A percentile compares a stretch with the other conserved stretches of the same genome.
Evolutionary conservation across 129 eudicot species (phyloP).

Genomic region (Chrysanthemum seticuspe): DNA sequence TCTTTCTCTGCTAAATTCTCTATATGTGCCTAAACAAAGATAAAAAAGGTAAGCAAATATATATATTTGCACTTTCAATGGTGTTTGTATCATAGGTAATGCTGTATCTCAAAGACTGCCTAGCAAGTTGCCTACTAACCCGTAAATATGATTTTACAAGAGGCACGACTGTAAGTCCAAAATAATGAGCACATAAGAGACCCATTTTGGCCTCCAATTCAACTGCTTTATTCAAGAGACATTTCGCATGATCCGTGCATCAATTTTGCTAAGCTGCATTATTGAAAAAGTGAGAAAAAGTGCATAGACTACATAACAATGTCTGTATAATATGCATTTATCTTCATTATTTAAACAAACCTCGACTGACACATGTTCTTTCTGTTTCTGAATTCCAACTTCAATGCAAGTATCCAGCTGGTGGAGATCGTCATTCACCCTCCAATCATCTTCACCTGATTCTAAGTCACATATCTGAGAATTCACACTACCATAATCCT

Average conservation of each 20-base stretch:
- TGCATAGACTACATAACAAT: conserved; percentile 14
- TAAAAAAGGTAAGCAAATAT: neutral
- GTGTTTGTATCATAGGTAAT: neutral
- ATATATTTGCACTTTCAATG: neutral
- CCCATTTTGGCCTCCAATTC: conserved; percentile 82
- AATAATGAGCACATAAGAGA: conserved; percentile 67
- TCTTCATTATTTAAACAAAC: conserved; percentile 41
- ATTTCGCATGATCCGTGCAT: conserved; percentile 67
- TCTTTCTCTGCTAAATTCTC: conserved; percentile 97
- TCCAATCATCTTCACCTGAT: conserved; percentile 81
- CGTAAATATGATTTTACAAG: conserved; percentile 77
- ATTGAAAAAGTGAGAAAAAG: conserved; percentile 40
- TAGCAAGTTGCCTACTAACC: conserved; percentile 53
- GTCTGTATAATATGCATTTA: conserved; percentile 27
- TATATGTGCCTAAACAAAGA: conserved; percentile 61
- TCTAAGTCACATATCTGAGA: conserved; percentile 66
- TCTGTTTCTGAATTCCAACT: conserved; percentile 76
- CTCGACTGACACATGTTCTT: conserved; percentile 70
- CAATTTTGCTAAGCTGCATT: conserved; percentile 90
- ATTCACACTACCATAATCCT: conserved; percentile 40
- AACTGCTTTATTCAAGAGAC: conserved; percentile 75
- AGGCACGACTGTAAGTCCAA: conserved; percentile 60
- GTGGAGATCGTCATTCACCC: conserved; percentile 59
- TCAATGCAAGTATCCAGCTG: conserved; percentile 73
- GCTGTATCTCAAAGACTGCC: conserved; percentile 51